Evolutionary conservation across 1,284 basidiomycete species (phyloP).

Genomic region (Rhodotorula sp.): DNA sequence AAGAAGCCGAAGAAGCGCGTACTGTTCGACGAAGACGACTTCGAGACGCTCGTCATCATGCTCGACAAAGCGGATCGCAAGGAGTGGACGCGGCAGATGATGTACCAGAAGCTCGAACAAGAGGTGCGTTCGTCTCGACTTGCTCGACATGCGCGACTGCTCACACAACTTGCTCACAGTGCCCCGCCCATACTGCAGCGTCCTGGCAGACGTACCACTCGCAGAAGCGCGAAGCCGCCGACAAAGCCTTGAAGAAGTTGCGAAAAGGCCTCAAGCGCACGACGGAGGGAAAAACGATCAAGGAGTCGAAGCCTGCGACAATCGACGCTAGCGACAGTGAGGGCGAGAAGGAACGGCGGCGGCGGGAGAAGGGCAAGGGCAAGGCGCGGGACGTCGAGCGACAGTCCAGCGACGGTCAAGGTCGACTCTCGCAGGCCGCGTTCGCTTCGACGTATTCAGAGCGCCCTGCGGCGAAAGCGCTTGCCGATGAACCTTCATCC

Average conservation of each 20-base stretch:
- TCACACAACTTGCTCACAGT: background rate
- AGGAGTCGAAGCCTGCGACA: background rate
- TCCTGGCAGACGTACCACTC: constrained; percentile 31
- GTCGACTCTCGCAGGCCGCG: too few species aligned
- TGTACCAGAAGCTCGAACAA: background rate
- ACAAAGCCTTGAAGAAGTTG: constrained; percentile 1
- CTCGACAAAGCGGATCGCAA: background rate
- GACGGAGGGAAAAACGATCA: background rate
- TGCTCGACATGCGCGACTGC: background rate
- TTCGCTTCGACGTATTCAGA: too few species aligned
- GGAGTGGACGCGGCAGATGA: background rate
- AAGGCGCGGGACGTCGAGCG: background rate
- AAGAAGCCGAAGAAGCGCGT: background rate
- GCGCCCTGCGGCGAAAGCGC: too few species aligned
- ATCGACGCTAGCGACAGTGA: background rate
- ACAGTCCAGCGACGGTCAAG: too few species aligned
- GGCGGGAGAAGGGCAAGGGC: background rate
- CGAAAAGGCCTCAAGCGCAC: background rate
- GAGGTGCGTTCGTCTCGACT: background rate
- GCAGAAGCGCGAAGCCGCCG: constrained; percentile 6
- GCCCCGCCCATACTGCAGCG: constrained; percentile 8
- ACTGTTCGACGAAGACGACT: background rate
- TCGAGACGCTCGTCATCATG: constrained; percentile 5
- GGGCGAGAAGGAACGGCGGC: background rate
- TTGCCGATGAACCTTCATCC: too few species aligned